Evolutionary conservation across 805 yeast genomes (phyloP).

Genomic region (Saccharomycopsis javanensis): DNA sequence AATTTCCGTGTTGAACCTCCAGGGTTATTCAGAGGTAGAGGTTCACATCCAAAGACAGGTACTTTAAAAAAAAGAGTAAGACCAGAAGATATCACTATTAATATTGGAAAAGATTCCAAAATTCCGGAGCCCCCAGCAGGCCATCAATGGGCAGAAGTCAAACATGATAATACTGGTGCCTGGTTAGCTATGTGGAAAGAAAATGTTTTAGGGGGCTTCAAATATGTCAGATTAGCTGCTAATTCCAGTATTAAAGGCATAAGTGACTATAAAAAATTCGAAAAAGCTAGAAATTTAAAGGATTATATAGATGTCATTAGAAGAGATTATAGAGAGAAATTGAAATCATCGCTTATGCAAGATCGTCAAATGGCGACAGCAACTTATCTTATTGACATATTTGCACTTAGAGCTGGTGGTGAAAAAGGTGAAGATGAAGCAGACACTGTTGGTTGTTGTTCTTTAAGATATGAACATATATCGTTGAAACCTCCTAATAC

Average conservation of each 20-base stretch:
- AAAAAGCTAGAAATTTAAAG: slow-evolving; percentile 81
- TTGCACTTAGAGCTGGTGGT: slow-evolving; percentile 97
- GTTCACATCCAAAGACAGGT: slow-evolving; percentile 95
- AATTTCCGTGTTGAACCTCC: slow-evolving; percentile 95
- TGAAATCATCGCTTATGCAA: slow-evolving; percentile 69
- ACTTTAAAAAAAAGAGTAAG: slow-evolving; percentile 73
- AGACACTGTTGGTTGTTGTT: slow-evolving; percentile 96
- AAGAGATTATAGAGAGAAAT: slow-evolving; percentile 56
- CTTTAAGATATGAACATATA: slow-evolving; percentile 82
- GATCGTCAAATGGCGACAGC: slow-evolving; percentile 92
- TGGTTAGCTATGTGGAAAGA: slow-evolving; percentile 99
- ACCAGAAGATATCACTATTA: slow-evolving; percentile 85
- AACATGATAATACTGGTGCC: slow-evolving; percentile 80
- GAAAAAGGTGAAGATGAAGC: slow-evolving; percentile 97
- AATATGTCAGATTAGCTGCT: slow-evolving; percentile 87
- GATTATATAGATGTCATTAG: slow-evolving; percentile 64
- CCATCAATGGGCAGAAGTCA: slow-evolving; percentile 82
- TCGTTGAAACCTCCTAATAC: slow-evolving; percentile 76
- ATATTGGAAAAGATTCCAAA: slow-evolving; percentile 60
- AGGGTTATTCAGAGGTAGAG: slow-evolving; percentile 91
- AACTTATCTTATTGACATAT: slow-evolving; percentile 80
- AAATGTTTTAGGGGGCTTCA: slow-evolving; percentile 71
- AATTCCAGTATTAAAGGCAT: slow-evolving; percentile 85
- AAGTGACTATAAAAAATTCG: slow-evolving; percentile 85
- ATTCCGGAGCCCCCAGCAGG: slow-evolving; percentile 82